These are phyloP conservation scores for Ampelomyces quisqualis DNA, from an alignment of 2,329 filamentous ascomycete species.

Conservation along the genomic window DNA sequence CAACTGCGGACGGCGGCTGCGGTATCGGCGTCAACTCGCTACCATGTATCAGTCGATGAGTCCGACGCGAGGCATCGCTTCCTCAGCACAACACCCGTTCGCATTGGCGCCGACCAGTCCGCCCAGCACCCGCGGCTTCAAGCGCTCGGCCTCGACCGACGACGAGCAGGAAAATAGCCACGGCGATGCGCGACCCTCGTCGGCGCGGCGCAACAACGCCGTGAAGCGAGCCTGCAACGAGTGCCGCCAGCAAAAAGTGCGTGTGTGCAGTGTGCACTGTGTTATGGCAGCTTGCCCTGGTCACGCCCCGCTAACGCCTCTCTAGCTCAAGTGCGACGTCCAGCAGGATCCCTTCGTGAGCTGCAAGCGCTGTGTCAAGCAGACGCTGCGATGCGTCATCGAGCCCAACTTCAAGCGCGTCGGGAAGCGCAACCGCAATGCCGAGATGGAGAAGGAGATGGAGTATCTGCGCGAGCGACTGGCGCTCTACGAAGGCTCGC, in stretches of 20 bases:
- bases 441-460: slow-evolving; percentile 84
- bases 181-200: slow-evolving; percentile 24
- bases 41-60: slow-evolving; percentile 26
- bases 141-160: slow-evolving; percentile 42
- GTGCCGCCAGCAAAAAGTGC: slow-evolving; percentile 82
- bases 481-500: slow-evolving; percentile 60
- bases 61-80: slow-evolving; percentile 25
- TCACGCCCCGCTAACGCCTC: slow-evolving; percentile 19
- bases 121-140: slow-evolving; percentile 37
- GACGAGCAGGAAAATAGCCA: slow-evolving; percentile 40
- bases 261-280: slow-evolving; percentile 5
- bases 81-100: slow-evolving; percentile 25
- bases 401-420: slow-evolving; percentile 85
- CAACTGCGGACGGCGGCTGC: too few species aligned
- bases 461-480: slow-evolving; percentile 59
- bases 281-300: background rate
- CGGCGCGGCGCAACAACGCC: slow-evolving; percentile 36
- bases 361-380: slow-evolving; percentile 75
- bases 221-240: slow-evolving; percentile 79
- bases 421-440: slow-evolving; percentile 78
- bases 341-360: slow-evolving; percentile 76
- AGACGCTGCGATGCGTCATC: slow-evolving; percentile 81
- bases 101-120: slow-evolving; percentile 25
- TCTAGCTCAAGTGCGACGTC: slow-evolving; percentile 78
- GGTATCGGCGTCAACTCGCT: slow-evolving; percentile 8